phyloP scores from a whole-genome alignment of 2,329 filamentous ascomycete species.

The Zymoseptoria brevis region DNA sequence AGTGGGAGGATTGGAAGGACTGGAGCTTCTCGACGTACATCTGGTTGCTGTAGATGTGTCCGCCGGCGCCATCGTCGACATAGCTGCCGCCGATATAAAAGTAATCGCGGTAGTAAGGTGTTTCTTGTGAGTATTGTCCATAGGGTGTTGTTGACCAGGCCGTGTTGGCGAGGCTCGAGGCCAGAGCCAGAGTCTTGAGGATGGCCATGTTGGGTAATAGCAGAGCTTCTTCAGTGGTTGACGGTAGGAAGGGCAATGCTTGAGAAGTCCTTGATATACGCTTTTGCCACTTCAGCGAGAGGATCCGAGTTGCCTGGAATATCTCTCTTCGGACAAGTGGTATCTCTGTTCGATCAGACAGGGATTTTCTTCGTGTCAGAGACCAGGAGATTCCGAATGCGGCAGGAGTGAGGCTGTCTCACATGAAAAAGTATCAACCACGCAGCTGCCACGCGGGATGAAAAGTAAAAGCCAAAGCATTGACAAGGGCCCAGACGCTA shows the following conservation, averaged over 20 bases:
- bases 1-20: constrained; percentile 22
- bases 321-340: neutral
- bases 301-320: neutral
- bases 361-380: neutral
- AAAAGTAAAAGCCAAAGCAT: neutral
- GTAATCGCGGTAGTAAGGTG: constrained; percentile 2
- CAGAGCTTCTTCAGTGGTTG: neutral
- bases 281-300: neutral
- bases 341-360: neutral
- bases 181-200: neutral
- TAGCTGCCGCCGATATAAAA: constrained; percentile 23
- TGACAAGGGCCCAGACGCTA: too few relatives aligned
- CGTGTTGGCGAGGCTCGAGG: neutral
- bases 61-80: constrained; percentile 10
- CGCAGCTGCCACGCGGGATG: neutral
- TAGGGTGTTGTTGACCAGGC: neutral
- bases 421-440: neutral
- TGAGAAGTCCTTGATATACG: neutral
- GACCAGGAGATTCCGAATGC: neutral
- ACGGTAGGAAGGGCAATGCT: neutral
- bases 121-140: neutral
- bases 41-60: constrained; percentile 32
- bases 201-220: neutral
- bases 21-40: constrained; percentile 48
- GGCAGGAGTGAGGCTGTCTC: neutral